Conservation (phyloP, 176 grass and related monocot genomes). For the Canna indica region DNA sequence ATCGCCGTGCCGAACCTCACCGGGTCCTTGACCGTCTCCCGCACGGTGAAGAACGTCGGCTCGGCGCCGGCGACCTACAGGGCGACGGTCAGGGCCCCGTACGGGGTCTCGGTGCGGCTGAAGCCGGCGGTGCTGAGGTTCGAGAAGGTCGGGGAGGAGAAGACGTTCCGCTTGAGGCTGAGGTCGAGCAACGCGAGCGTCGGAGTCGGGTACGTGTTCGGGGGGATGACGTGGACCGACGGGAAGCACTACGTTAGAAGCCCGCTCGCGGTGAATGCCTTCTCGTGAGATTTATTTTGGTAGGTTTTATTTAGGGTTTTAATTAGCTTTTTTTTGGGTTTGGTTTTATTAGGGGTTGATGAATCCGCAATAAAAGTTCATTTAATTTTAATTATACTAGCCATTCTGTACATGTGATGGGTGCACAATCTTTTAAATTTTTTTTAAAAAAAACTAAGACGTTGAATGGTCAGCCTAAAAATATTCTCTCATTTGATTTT, state of each 20-base stretch:
- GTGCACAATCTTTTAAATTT: no score
- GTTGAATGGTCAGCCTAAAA: no score
- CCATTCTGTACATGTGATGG: no score
- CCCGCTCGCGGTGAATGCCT: conserved; percentile 46
- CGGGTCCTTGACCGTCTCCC: conserved; percentile 23
- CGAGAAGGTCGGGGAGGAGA: conserved; percentile 38
- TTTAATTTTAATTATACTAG: no score
- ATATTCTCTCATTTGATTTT: no score
- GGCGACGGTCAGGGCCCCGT: conserved; percentile 25
- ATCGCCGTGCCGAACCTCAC: conserved; percentile 34
- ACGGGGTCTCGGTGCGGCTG: conserved; percentile 31
- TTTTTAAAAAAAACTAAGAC: no score
- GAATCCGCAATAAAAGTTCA: no score
- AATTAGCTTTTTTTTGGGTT: no score
- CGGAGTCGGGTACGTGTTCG: conserved; percentile 46
- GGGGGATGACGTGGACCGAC: conserved; percentile 61
- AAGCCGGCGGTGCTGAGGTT: conserved; percentile 36
- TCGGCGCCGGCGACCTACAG: conserved; percentile 30
- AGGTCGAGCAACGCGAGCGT: conserved; percentile 25
- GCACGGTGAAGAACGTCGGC: conserved; percentile 61
- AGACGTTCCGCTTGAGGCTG: conserved; percentile 38
- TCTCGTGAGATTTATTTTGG: conserved; percentile 22
- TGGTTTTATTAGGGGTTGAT: no score
- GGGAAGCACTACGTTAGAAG: conserved; percentile 59
- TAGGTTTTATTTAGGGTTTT: no score